Percentiles rank a stretch among this genome's conserved stretches.
Evolutionary conservation across 805 yeast genomes (phyloP).

Genomic region (Barnettozyma sp.): DNA sequence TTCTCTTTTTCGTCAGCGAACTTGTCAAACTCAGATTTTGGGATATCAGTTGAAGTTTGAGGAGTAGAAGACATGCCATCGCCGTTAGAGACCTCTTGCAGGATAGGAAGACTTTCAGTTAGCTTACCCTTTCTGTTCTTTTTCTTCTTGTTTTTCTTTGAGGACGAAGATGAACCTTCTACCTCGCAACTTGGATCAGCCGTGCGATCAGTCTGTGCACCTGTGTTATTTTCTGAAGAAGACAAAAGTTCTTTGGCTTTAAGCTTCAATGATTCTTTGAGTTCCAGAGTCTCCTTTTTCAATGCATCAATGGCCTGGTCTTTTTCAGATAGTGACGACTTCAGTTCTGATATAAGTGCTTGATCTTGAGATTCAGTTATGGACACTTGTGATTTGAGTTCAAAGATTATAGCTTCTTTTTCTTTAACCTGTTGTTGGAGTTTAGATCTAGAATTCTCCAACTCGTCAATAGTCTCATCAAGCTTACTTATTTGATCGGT

Average conservation of each 20-base stretch:
- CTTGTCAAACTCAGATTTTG: neutral
- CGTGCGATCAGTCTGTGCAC: too few species aligned
- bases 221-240: too few species aligned
- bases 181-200: slow-evolving; percentile 5
- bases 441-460: too few species aligned
- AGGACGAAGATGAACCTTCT: slow-evolving; percentile 7
- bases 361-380: too few species aligned
- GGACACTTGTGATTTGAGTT: neutral
- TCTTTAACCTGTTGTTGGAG: neutral
- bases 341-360: neutral
- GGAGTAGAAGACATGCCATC: too few species aligned
- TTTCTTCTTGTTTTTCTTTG: slow-evolving; percentile 19
- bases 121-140: slow-evolving; percentile 9
- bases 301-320: slow-evolving; percentile 6
- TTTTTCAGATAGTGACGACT: neutral
- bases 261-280: neutral
- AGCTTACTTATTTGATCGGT: neutral
- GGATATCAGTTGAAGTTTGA: too few species aligned
- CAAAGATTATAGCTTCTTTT: neutral
- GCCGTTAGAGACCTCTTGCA: slow-evolving; percentile 15
- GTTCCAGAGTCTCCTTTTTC: slow-evolving; percentile 1
- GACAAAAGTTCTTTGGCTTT: neutral
- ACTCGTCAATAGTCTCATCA: neutral
- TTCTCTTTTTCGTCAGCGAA: neutral
- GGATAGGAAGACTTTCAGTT: slow-evolving; percentile 1